Base-by-base conservation (phyloP, 2,329 filamentous ascomycete genomes). In the Colletotrichum coccodes region DNA sequence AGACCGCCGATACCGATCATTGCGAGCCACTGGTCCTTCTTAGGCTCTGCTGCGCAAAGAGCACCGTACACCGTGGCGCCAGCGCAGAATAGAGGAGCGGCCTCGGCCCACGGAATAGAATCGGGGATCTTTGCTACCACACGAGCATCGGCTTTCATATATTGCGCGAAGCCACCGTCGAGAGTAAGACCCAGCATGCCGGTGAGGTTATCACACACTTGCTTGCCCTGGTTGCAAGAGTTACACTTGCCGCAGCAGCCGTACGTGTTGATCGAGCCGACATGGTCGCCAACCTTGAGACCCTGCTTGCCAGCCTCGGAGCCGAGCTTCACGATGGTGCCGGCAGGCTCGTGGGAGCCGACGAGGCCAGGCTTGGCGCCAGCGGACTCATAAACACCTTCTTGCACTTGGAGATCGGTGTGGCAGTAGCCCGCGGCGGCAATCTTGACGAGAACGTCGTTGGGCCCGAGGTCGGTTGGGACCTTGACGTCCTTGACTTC, bases 281-380 rank as follows among this genome's bases (percentile, higher is more conserved):
- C 82, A 54, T 83, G 81, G 74, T 92, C 90, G 18, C 90, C 90
- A 65, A 86, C 83, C 71, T 86, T 54, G 21, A 70, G 69, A 12
- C 72, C 72, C 23, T 63, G 57, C 42, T 52, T 60, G 40, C 47
- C 54, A 5, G 68, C 71, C 44, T 72, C 82, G 16, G 83, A 81
- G 1, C 90, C 90, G 44, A 86, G 78, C 72, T 89, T 86, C 38
- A 87, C 83, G 18, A 92, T 84, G 54, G 84, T 82, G 6, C 90
- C 90, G 1, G 89, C 90, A 71, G 91, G 91, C 73, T 92, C 90
- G 75, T 92, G 90, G 2, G 65, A 71, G 60, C 89, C 87, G n/a
- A 76, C 71, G 5, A 70, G 59, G 1, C 64, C 64, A 64, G 75
- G 58, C 61, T 72, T 23, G 63, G 74, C 65, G 40, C 75, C 58